Base-by-base conservation (phyloP, 768 basidiomycete species). In the Suillus decipiens region DNA sequence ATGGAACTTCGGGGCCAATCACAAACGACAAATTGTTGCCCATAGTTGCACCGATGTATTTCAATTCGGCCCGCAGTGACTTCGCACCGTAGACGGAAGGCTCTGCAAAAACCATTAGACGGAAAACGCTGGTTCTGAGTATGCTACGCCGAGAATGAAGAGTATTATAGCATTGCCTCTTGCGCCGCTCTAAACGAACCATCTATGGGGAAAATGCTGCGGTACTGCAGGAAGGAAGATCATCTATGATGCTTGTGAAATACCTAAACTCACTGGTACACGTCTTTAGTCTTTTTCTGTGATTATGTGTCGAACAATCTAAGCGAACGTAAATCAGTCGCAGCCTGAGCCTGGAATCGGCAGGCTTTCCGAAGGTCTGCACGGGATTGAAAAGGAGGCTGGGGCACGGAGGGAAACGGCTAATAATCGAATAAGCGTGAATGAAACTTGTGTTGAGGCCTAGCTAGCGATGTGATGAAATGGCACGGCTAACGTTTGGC, bases 81-180 rank as follows among this genome's bases (percentile, higher is more conserved):
- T 51, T 4, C 50, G 50, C 39, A 8, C 56, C 39, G 37, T 41
- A 39, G 55, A 39, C 11, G 11, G 39, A 57, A 57, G 39, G 56
- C 41, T 19, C 24, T 57, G 56, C 37, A 12, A 57, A 28, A 28
- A 28, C 28, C 39, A 57, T 28, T 28, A 57, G 56, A 57, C 28
- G 15, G 24, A 41, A 56, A 22, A 56, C 11, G 87, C 69, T 9
- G 8, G 28, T 51, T 31, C 24, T 48, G 47, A 48, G 47, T 10
- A 51, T 31, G 84, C 80, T 36, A 84, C 86, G 74, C 89, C 86
- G 33, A 72, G 63, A 73, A 65, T 45, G 64, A 66, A 57, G 70
- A 70, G 28, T 64, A 61, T 41, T 66, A 67, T 75, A 73, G 69
- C 63, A 68, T 69, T 73, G 69, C 71, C 63, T 50, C 60, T 70